Conservation (phyloP, 2,329 filamentous ascomycete species). For the Botrytis pseudocinerea region DNA sequence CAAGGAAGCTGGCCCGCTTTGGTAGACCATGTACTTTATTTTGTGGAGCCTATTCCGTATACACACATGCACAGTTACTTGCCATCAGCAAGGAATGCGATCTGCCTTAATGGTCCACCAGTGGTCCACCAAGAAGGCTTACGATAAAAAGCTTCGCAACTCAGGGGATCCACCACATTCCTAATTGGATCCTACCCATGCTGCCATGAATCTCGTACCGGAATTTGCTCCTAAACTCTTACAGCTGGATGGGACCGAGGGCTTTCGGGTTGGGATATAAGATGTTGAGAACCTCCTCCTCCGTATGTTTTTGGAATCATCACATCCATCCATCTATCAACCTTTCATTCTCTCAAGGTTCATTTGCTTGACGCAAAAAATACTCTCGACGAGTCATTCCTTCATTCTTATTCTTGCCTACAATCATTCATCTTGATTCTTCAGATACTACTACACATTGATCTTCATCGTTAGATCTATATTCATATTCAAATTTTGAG, state of each 20-base stretch:
- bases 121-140: neutral
- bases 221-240: neutral
- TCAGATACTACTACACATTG: neutral
- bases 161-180: constrained; percentile 2
- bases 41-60: neutral
- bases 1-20: constrained; percentile 6
- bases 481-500: constrained; percentile 4
- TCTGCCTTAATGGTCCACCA: constrained; percentile 2
- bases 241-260: neutral
- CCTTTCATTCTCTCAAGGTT: constrained; percentile 14
- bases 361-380: constrained; percentile 4
- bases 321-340: neutral
- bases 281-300: neutral
- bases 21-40: neutral
- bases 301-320: neutral
- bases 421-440: neutral
- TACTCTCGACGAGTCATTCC: constrained; percentile 9
- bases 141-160: neutral
- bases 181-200: constrained; percentile 2
- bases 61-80: neutral
- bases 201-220: constrained; percentile 6
- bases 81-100: constrained; percentile 1
- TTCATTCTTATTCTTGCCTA: constrained; percentile 10
- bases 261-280: neutral
- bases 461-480: neutral